Percentiles rank a stretch among this genome's conserved stretches.
These are phyloP conservation scores for Kuraishia ogatae DNA, from an alignment of 805 yeast genomes.

Conservation along the genomic window DNA sequence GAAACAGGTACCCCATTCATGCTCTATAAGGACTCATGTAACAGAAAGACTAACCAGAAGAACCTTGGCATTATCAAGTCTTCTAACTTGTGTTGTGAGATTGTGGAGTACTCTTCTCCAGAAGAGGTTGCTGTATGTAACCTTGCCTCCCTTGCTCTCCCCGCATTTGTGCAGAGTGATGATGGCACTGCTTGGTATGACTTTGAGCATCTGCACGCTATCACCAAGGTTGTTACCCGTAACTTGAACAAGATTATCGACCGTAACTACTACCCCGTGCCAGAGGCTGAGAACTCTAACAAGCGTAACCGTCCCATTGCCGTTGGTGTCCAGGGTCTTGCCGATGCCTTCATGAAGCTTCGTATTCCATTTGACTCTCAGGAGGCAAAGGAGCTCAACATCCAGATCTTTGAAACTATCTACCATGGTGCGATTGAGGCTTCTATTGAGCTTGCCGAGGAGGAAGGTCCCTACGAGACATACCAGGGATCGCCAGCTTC, in stretches of 20 bases:
- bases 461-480: conserved; percentile 60
- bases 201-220: conserved; percentile 65
- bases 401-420: conserved; percentile 88
- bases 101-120: conserved; percentile 85
- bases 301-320: conserved; percentile 87
- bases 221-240: conserved; percentile 67
- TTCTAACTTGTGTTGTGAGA: conserved; percentile 90
- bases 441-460: conserved; percentile 70
- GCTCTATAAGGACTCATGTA: conserved; percentile 90
- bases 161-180: conserved; percentile 55
- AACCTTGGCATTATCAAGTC: conserved; percentile 90
- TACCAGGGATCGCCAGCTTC: conserved; percentile 89
- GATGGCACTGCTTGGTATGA: conserved; percentile 41
- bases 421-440: conserved; percentile 91
- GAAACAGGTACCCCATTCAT: conserved; percentile 96
- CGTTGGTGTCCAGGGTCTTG: conserved; percentile 96
- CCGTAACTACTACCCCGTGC: conserved; percentile 76
- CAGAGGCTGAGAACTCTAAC: conserved; percentile 68
- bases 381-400: conserved; percentile 68
- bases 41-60: conserved; percentile 80
- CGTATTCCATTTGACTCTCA: conserved; percentile 81
- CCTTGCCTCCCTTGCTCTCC: conserved; percentile 84
- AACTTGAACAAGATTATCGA: conserved; percentile 83
- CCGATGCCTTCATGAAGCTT: conserved; percentile 76
- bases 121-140: conserved; percentile 95